Evolutionary conservation across 495 filamentous ascomycete genomes (phyloP).

Genomic region (Hypoxylon subgilvum): DNA sequence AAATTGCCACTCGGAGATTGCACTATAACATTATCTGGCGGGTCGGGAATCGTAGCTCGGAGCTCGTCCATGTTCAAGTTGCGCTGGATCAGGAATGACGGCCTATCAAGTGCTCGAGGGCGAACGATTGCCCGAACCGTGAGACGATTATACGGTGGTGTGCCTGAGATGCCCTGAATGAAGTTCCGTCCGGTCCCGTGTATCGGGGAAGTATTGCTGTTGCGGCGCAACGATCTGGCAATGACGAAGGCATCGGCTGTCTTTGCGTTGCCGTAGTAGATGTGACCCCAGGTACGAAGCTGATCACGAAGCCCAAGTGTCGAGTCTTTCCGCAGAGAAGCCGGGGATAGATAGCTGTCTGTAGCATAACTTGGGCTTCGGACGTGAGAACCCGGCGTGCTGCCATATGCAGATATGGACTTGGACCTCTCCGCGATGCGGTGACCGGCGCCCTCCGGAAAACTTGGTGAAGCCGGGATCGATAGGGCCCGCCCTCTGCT

Average conservation of each 20-base stretch:
- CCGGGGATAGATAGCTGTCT: neutral
- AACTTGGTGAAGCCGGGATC: conserved; percentile 9
- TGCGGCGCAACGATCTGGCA: conserved; percentile 45
- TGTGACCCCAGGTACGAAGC: conserved; percentile 42
- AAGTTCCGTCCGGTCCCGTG: conserved; percentile 13
- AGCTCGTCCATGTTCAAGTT: conserved; percentile 54
- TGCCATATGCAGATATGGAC: neutral
- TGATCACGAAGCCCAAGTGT: conserved; percentile 28
- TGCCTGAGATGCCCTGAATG: neutral
- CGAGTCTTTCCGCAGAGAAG: neutral
- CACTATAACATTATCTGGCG: conserved; percentile 3
- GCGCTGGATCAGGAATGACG: conserved; percentile 55
- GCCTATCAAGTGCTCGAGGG: conserved; percentile 47
- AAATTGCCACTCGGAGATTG: neutral
- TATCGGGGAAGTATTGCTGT: conserved; percentile 27
- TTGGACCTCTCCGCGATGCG: neutral
- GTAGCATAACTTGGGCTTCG: neutral
- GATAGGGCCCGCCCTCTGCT: neutral
- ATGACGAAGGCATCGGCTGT: conserved; percentile 50
- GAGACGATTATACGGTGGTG: conserved; percentile 21
- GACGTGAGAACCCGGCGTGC: neutral
- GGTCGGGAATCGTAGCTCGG: conserved; percentile 45
- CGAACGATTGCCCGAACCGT: conserved; percentile 55
- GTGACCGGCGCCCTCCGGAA: neutral
- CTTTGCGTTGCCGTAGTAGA: conserved; percentile 43